Base-by-base conservation (phyloP, 441 rosid species). In the Hura crepitans region DNA sequence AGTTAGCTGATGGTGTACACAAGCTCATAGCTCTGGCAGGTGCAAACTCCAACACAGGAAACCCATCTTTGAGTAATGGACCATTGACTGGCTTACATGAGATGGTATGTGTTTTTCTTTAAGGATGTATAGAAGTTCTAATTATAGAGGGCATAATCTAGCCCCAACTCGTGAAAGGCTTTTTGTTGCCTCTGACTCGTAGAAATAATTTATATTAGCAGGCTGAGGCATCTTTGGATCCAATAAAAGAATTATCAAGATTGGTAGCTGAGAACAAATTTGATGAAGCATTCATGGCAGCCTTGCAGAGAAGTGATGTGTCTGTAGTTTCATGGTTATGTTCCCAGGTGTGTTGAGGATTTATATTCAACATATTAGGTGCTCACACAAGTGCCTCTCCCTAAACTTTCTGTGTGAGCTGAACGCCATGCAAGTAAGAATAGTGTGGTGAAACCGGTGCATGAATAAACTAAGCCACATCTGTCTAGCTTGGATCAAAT, bases 301-400 rank as follows among this genome's bases (percentile, higher is more conserved):
- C 93, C 12, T 75, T 90, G 62, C 96, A 86, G 55, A 83, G 91
- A 82, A 86, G 93, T 71, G 91, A 90, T 66, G 90, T 88, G 25
- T 70, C 93, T 13, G 79, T 85, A 27, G 96, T 90, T 47, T 90
- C 93, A 42, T 88, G 96, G 96, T 72, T 90, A 77, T 90, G 96
- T 76, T 81, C 86, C 56, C 93, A 87, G 93, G 93, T 88, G 82
- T 54, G 68, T 1, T 30, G 54, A 33, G 14, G 42, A 15, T 18
- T 58, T 58, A n/a, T 11, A 43, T 14, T n/a, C 43, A 30, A 18
- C 42, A 12, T 12, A 9, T 55, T 15, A 37, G 22, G 46, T 18
- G n/a, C 30, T 35, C 3, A 13, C 6, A 9, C 23, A 45, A 45
- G 20, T 27, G 15, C 27, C 9, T 65, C 25, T n/a, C 23, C 57